phyloP scores from a whole-genome alignment of 805 yeast species.

The Lipomyces kockii region DNA sequence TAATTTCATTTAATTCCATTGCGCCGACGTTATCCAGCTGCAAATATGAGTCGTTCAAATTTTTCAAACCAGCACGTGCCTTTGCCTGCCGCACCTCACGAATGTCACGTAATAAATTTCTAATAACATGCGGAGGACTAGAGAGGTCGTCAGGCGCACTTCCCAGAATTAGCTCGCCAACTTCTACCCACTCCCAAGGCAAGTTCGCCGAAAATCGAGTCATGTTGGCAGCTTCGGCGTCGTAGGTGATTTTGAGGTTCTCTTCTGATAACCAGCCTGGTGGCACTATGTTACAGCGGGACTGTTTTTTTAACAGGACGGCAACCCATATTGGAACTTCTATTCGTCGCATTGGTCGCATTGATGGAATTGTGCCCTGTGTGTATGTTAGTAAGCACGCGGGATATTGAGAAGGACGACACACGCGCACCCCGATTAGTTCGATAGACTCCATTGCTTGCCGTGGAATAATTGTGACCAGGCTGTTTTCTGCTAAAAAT shows the following conservation, averaged over 20 bases:
- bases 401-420: constrained; percentile 1
- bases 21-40: constrained; percentile 80
- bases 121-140: constrained; percentile 71
- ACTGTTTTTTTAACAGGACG: constrained; percentile 76
- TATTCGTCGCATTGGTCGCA: constrained; percentile 69
- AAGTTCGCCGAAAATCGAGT: constrained; percentile 63
- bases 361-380: constrained; percentile 56
- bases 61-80: constrained; percentile 75
- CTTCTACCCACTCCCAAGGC: constrained; percentile 90
- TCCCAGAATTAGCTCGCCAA: constrained; percentile 67
- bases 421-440: constrained; percentile 61
- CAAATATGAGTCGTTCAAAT: constrained; percentile 80
- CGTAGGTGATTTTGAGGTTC: constrained; percentile 60
- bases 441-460: constrained; percentile 68
- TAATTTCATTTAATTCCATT: constrained; percentile 83
- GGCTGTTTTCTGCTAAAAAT: constrained; percentile 82
- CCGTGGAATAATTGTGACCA: constrained; percentile 75
- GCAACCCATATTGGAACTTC: constrained; percentile 90
- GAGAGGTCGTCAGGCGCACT: constrained; percentile 78
- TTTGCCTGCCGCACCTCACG: constrained; percentile 82
- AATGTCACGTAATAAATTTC: constrained; percentile 77
- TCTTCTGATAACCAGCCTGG: constrained; percentile 79
- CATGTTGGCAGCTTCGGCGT: constrained; percentile 64
- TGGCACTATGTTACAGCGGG: constrained; percentile 80
- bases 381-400: constrained; percentile 30